A percentile compares a stretch with the other conserved stretches of the same genome.
Conservation (phyloP, 73 alveolate genomes). For the Vitrella brassicaformis region DNA sequence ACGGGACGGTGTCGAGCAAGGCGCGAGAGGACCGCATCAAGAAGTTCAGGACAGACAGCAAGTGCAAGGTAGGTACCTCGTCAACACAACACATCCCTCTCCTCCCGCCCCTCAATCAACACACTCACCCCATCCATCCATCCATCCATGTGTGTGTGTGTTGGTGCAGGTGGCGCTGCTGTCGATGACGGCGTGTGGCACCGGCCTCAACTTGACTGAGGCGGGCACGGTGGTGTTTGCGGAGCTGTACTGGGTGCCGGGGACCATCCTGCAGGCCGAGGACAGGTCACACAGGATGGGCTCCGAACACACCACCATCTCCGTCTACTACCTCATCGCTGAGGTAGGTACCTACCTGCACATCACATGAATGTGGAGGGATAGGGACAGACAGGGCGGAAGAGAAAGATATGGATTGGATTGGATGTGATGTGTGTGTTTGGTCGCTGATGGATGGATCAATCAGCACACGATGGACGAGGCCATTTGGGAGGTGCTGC, state of each 20-base stretch:
- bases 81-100: no score
- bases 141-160: neutral
- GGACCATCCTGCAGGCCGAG: constrained; percentile 66
- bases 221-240: constrained; percentile 49
- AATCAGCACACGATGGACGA: neutral
- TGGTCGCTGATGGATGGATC: neutral
- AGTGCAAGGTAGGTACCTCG: no score
- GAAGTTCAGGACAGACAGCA: no score
- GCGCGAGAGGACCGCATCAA: no score
- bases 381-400: no score
- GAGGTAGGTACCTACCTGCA: no score
- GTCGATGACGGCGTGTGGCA: constrained; percentile 44
- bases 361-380: no score
- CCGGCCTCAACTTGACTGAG: constrained; percentile 42
- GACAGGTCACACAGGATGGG: constrained; percentile 83
- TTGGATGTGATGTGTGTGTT: constrained; percentile 5
- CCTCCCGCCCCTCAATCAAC: constrained; percentile 39
- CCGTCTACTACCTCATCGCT: constrained; percentile 69
- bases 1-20: no score
- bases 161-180: constrained; percentile 46
- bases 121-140: neutral
- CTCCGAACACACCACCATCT: constrained; percentile 49
- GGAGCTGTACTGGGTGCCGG: constrained; percentile 44
- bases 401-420: neutral
- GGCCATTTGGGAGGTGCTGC: neutral